Percentiles rank a stretch among this genome's conserved stretches.
phyloP scores from a whole-genome alignment of 345 rosid genomes.

The Brassica nigra region DNA sequence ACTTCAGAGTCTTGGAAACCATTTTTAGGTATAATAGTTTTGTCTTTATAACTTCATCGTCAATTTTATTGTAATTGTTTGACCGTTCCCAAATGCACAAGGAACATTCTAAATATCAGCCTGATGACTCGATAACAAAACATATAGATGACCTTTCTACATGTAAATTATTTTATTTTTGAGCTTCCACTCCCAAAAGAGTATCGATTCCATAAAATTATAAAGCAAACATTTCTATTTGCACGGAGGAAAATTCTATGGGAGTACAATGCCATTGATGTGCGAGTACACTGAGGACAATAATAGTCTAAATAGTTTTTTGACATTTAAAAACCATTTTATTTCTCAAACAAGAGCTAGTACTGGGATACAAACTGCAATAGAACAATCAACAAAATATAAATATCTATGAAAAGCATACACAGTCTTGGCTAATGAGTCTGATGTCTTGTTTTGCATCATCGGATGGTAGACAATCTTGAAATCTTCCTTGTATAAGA shows the following conservation, averaged over 20 bases:
- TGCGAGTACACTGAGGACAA: neutral
- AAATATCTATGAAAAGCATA: too few species aligned
- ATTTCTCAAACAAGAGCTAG: too few species aligned
- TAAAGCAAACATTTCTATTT: conserved; percentile 6
- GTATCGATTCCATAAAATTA: conserved; percentile 19
- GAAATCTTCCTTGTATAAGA: too few species aligned
- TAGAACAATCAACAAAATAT: too few species aligned
- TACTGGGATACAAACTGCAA: too few species aligned
- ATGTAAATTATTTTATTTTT: too few species aligned
- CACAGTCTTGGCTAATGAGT: too few species aligned
- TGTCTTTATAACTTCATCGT: conserved; percentile 1
- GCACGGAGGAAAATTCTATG: neutral
- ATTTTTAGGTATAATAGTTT: conserved; percentile 7
- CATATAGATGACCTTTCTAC: too few species aligned
- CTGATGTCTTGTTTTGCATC: too few species aligned
- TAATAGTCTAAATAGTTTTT: neutral
- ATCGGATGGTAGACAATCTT: too few species aligned
- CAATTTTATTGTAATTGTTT: neutral
- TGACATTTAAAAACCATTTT: too few species aligned
- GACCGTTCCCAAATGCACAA: neutral
- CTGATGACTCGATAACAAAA: neutral
- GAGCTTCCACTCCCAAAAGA: neutral
- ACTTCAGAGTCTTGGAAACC: neutral
- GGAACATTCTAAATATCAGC: neutral
- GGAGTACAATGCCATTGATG: conserved; percentile 16